Evolutionary conservation across 495 filamentous ascomycete genomes (phyloP).

Genomic region (Rhypophila decipiens): DNA sequence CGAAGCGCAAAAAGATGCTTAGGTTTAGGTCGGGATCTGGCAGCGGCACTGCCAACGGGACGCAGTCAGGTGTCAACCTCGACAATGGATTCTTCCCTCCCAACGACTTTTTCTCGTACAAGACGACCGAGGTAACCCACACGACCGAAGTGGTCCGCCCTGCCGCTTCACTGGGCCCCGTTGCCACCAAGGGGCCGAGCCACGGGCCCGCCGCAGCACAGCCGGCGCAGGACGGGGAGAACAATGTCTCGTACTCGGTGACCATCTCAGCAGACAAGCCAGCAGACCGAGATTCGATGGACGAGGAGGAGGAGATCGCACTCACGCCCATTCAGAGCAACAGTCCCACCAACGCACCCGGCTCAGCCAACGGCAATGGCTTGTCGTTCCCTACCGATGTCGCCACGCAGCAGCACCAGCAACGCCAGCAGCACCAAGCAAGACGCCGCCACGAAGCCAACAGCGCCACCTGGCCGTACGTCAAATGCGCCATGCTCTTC

Average conservation of each 20-base stretch:
- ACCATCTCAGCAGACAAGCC: slow-evolving; percentile 36
- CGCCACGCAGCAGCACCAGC: slow-evolving; percentile 1
- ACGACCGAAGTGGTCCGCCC: slow-evolving; percentile 32
- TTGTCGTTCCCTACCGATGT: background rate
- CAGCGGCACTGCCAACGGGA: slow-evolving; percentile 18
- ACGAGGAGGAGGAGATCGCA: slow-evolving; percentile 11
- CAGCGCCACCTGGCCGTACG: slow-evolving; percentile 68
- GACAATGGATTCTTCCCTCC: slow-evolving; percentile 5
- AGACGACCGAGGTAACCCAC: slow-evolving; percentile 55
- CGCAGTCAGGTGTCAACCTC: background rate
- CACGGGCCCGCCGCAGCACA: background rate
- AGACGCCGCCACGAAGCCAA: slow-evolving; percentile 26
- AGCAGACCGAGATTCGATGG: slow-evolving; percentile 11
- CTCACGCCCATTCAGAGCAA: slow-evolving; percentile 9
- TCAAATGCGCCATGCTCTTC: slow-evolving; percentile 77
- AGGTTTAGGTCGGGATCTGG: slow-evolving; percentile 31
- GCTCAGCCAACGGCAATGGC: background rate
- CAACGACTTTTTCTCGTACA: slow-evolving; percentile 40
- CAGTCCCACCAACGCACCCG: background rate
- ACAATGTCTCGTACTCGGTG: slow-evolving; percentile 39
- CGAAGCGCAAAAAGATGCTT: slow-evolving; percentile 41
- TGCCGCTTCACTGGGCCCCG: background rate
- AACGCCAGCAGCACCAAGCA: background rate
- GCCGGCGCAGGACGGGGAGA: slow-evolving; percentile 4
- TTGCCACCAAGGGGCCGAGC: background rate